phyloP scores from a whole-genome alignment of 1,284 basidiomycete genomes.

The Meripilus lineatus region DNA sequence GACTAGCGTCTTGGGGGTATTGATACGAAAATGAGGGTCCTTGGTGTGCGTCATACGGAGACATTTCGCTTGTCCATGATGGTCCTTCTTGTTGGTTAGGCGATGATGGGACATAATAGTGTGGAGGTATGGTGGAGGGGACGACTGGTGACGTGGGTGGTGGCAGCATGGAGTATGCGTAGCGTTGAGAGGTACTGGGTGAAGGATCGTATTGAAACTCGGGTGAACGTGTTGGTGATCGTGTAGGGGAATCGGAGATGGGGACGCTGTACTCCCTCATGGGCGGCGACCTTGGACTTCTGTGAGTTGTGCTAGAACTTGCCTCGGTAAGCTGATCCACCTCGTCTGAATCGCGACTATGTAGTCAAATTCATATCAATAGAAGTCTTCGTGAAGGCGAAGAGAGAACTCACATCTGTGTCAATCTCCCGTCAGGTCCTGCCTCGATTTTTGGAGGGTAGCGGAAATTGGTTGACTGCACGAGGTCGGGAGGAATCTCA shows the following conservation, averaged over 20 bases:
- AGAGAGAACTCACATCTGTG: conserved; percentile 46
- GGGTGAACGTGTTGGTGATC: not conserved
- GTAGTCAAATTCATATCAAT: conserved; percentile 1
- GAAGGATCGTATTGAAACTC: not conserved
- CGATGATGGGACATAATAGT: too few species aligned
- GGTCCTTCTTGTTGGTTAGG: too few species aligned
- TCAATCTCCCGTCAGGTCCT: conserved; percentile 53
- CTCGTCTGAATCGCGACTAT: conserved; percentile 6
- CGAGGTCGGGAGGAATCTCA: conserved; percentile 62
- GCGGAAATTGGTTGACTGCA: conserved; percentile 68
- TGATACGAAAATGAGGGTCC: too few species aligned
- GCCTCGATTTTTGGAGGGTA: conserved; percentile 66
- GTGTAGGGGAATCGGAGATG: not conserved
- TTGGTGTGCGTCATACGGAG: too few species aligned
- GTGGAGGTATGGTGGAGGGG: not conserved
- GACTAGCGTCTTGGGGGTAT: conserved; percentile 9
- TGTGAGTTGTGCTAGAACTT: not conserved
- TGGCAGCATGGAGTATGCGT: not conserved
- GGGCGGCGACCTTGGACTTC: not conserved
- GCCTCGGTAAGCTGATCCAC: not conserved
- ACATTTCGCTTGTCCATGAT: too few species aligned
- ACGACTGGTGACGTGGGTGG: not conserved
- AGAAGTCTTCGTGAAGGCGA: conserved; percentile 4
- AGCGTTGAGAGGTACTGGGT: not conserved
- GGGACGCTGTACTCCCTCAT: not conserved